These are phyloP conservation scores for Paxillus ammoniavirescens DNA, from an alignment of 768 basidiomycete genomes.

Conservation along the genomic window DNA sequence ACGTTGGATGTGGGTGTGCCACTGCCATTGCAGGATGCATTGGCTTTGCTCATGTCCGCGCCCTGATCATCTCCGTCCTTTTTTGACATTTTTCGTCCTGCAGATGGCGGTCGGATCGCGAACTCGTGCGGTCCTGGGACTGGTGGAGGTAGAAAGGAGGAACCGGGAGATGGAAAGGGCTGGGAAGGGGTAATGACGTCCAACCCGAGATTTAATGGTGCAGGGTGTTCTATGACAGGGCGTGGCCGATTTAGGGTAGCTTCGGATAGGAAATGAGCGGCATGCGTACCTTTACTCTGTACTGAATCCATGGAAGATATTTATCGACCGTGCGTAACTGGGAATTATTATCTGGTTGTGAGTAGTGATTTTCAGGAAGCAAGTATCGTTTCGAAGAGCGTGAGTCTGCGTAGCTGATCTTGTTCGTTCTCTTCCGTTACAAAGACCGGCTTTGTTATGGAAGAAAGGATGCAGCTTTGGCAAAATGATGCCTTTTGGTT, in stretches of 20 bases:
- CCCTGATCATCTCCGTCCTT: constrained; percentile 18
- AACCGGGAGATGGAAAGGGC: constrained; percentile 63
- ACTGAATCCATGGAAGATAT: constrained; percentile 1
- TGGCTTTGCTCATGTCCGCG: neutral
- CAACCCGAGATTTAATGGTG: constrained; percentile 15
- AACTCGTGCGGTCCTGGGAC: constrained; percentile 68
- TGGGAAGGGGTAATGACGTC: constrained; percentile 42
- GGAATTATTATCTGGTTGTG: neutral
- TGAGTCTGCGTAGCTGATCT: constrained; percentile 1
- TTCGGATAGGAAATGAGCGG: neutral
- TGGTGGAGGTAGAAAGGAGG: constrained; percentile 68
- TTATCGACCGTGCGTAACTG: neutral
- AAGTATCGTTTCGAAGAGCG: constrained; percentile 1
- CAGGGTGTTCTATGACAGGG: constrained; percentile 1
- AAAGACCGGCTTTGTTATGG: constrained; percentile 7
- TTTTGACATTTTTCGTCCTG: constrained; percentile 24
- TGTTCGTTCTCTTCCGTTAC: neutral
- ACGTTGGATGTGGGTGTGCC: constrained; percentile 1
- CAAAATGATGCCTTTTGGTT: neutral
- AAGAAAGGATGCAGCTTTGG: neutral
- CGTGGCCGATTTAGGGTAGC: neutral
- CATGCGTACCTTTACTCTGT: constrained; percentile 6
- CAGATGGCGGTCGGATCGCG: constrained; percentile 45
- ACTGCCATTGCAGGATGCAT: neutral
- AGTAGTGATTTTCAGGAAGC: neutral